Evolutionary conservation across 2,329 filamentous ascomycete species (phyloP).

Genomic region (Xenoacremonium recifei): DNA sequence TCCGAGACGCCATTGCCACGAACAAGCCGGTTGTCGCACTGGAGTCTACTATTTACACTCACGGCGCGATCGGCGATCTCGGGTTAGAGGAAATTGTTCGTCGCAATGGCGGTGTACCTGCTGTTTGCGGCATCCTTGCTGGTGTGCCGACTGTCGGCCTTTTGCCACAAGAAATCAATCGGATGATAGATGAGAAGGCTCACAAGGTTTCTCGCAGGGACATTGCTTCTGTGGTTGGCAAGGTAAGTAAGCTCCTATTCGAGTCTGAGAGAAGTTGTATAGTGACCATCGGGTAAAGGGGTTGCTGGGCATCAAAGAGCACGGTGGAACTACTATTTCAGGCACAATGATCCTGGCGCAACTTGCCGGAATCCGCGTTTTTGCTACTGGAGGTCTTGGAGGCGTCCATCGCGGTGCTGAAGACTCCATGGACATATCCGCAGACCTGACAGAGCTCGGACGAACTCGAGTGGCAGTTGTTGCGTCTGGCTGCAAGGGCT

Average conservation of each 20-base stretch:
- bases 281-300: too few species aligned
- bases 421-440: constrained; percentile 86
- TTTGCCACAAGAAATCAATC: constrained; percentile 66
- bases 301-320: constrained; percentile 63
- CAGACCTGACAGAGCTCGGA: constrained; percentile 91
- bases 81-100: constrained; percentile 80
- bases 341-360: constrained; percentile 90
- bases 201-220: constrained; percentile 87
- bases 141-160: constrained; percentile 83
- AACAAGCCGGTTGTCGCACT: constrained; percentile 85
- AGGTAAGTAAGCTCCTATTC: too few species aligned
- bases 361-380: constrained; percentile 84
- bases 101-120: constrained; percentile 79
- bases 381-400: constrained; percentile 91
- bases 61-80: constrained; percentile 74
- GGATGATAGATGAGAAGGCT: constrained; percentile 69
- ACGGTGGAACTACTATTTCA: constrained; percentile 90
- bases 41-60: constrained; percentile 96
- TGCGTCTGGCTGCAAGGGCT: constrained; percentile 91
- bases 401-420: constrained; percentile 91
- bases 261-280: too few species aligned
- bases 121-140: constrained; percentile 84
- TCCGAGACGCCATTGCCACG: constrained; percentile 70
- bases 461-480: constrained; percentile 86
- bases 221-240: constrained; percentile 75